Evolutionary conservation across 2,329 filamentous ascomycete species (phyloP).

Genomic region (Aureobasidium sp.): DNA sequence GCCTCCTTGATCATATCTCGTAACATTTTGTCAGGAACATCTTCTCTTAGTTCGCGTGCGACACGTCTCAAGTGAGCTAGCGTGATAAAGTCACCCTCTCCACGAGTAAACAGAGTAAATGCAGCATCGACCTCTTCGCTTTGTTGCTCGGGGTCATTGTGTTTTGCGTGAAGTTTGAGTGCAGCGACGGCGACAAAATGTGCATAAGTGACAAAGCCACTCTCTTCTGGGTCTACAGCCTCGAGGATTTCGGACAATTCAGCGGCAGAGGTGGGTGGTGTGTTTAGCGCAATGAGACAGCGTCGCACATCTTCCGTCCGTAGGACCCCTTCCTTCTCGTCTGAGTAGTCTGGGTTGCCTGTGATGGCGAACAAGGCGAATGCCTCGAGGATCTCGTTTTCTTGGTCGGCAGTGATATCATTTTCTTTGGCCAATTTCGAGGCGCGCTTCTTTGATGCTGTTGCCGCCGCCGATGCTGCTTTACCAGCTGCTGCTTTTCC

Average conservation of each 20-base stretch:
- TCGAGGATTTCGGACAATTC: constrained; percentile 72
- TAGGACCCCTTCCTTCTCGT: constrained; percentile 53
- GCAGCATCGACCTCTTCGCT: constrained; percentile 72
- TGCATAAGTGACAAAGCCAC: constrained; percentile 70
- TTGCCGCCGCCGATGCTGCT: constrained; percentile 19
- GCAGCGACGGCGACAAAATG: constrained; percentile 84
- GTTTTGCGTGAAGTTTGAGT: constrained; percentile 60
- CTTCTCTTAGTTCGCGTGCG: constrained; percentile 75
- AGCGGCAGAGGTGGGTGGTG: constrained; percentile 54
- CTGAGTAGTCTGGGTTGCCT: constrained; percentile 42
- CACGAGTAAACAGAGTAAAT: constrained; percentile 69
- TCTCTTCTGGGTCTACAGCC: constrained; percentile 73
- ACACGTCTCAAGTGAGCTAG: constrained; percentile 70
- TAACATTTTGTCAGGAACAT: constrained; percentile 72
- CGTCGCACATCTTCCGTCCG: constrained; percentile 39
- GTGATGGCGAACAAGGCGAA: constrained; percentile 64
- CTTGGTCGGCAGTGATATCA: constrained; percentile 74
- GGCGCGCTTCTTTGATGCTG: constrained; percentile 47
- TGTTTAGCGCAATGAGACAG: constrained; percentile 62
- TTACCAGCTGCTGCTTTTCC: constrained; percentile 8
- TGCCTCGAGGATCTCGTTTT: constrained; percentile 84
- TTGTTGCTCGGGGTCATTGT: constrained; percentile 40
- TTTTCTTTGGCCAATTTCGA: constrained; percentile 92
- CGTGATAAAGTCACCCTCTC: constrained; percentile 60
- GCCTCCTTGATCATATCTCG: constrained; percentile 94